Conservation (phyloP, 2,329 filamentous ascomycete genomes). For the Neopestalotiopsis sp. region DNA sequence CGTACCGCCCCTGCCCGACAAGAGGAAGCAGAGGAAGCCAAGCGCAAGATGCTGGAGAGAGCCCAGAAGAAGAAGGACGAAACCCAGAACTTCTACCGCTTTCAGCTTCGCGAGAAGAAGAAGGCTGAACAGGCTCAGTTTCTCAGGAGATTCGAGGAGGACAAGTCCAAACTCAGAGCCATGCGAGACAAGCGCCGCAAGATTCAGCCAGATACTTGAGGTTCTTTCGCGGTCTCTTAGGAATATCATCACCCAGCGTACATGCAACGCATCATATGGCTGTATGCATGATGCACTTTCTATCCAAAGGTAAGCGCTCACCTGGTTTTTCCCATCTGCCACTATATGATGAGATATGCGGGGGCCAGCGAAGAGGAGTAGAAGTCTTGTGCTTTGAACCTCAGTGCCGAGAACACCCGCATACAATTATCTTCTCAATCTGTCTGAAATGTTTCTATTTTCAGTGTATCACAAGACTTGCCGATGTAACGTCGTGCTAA, state of each 20-base stretch:
- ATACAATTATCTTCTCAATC: conserved; percentile 69
- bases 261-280: background rate
- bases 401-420: conserved; percentile 67
- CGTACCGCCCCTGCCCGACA: conserved; percentile 74
- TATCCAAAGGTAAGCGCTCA: background rate
- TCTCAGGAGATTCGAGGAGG: conserved; percentile 76
- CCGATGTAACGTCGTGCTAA: background rate
- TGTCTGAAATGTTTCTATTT: conserved; percentile 51
- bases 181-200: conserved; percentile 72
- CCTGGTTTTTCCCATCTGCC: too few species aligned
- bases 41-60: conserved; percentile 65
- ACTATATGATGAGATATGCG: conserved; percentile 54
- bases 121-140: conserved; percentile 76
- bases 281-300: background rate
- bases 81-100: conserved; percentile 79
- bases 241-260: background rate
- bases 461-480: conserved; percentile 3
- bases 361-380: conserved; percentile 52
- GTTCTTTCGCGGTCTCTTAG: conserved; percentile 17
- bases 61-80: conserved; percentile 66
- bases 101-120: conserved; percentile 79
- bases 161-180: conserved; percentile 71
- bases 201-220: conserved; percentile 57
- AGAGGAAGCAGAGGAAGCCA: conserved; percentile 69
- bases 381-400: conserved; percentile 27